Conservation (phyloP, 441 rosid genomes). For the Mallotus repandus region DNA sequence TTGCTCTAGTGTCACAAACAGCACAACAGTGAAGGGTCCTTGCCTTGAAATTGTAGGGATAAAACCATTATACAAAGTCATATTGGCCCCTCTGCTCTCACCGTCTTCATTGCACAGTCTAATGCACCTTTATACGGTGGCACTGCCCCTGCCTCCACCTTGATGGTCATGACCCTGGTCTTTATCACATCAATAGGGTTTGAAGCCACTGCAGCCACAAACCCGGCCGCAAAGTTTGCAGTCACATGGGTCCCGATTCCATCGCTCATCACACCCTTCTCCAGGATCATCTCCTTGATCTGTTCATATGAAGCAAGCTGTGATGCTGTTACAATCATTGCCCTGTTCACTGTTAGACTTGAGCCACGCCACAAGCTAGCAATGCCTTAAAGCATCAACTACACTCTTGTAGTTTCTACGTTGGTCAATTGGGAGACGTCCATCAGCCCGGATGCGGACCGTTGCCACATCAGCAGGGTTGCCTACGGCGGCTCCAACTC, state of each 20-base stretch:
- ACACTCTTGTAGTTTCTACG: constrained; percentile 58
- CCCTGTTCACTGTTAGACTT: constrained; percentile 52
- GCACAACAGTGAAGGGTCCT: constrained; percentile 66
- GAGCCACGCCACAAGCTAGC: constrained; percentile 60
- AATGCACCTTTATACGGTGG: constrained; percentile 51
- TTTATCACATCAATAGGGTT: constrained; percentile 70
- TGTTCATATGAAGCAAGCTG: constrained; percentile 64
- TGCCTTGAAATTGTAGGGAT: constrained; percentile 65
- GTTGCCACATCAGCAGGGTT: constrained; percentile 72
- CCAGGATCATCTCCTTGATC: constrained; percentile 51
- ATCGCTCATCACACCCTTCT: constrained; percentile 44
- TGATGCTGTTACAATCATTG: constrained; percentile 66
- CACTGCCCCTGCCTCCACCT: constrained; percentile 44
- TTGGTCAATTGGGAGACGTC: constrained; percentile 49
- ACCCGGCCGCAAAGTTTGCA: constrained; percentile 63
- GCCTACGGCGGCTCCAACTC: constrained; percentile 60
- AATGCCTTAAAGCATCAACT: constrained; percentile 52
- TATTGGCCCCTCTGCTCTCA: constrained; percentile 51
- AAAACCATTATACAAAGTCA: constrained; percentile 68
- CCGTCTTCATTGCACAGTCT: constrained; percentile 61
- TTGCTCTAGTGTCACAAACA: constrained; percentile 67
- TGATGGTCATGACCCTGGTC: constrained; percentile 67
- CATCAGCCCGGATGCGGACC: constrained; percentile 74
- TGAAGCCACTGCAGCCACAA: constrained; percentile 62
- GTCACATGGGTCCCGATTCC: constrained; percentile 59